Conservation (phyloP, 164 flowering plant genomes). For the Paratinospora sagittata region DNA sequence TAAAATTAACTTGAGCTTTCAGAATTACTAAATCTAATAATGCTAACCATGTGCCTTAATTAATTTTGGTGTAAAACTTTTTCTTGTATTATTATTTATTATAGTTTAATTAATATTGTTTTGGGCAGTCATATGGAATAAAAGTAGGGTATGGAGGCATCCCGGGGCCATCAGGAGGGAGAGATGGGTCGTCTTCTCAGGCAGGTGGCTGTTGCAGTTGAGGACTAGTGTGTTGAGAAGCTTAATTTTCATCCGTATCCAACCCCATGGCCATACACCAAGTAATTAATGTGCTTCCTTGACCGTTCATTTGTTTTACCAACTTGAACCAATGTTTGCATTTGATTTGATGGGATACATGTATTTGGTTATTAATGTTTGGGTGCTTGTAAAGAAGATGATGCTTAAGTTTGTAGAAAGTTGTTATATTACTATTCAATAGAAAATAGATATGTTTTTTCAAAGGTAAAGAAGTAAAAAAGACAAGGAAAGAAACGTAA, state of each 20-base stretch:
- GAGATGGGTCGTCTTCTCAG: slow-evolving; percentile 72
- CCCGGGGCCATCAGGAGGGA: slow-evolving; percentile 76
- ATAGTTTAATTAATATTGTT: background rate
- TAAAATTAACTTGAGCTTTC: no score
- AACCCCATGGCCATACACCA: background rate
- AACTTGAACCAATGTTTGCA: background rate
- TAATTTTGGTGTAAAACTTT: no score
- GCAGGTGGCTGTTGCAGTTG: slow-evolving; percentile 84
- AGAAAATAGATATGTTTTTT: no score
- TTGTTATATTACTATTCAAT: no score
- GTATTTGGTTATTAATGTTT: background rate
- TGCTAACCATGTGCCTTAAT: no score
- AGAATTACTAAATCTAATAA: no score
- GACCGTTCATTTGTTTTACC: background rate
- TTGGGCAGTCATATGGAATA: slow-evolving; percentile 72
- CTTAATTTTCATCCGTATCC: background rate
- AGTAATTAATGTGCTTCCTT: background rate
- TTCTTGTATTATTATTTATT: no score
- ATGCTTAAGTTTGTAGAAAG: background rate
- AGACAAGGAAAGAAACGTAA: no score
- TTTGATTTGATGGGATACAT: background rate
- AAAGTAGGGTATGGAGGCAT: slow-evolving; percentile 91
- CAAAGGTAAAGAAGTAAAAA: no score
- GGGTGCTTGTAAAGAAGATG: slow-evolving; percentile 12
- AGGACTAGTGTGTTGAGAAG: slow-evolving; percentile 12